A percentile compares a stretch with the other conserved stretches of the same genome.
These are phyloP conservation scores for Thermomucor indicae-seudaticae DNA, from an alignment of 371 early-diverging fungal genomes.

Conservation along the genomic window DNA sequence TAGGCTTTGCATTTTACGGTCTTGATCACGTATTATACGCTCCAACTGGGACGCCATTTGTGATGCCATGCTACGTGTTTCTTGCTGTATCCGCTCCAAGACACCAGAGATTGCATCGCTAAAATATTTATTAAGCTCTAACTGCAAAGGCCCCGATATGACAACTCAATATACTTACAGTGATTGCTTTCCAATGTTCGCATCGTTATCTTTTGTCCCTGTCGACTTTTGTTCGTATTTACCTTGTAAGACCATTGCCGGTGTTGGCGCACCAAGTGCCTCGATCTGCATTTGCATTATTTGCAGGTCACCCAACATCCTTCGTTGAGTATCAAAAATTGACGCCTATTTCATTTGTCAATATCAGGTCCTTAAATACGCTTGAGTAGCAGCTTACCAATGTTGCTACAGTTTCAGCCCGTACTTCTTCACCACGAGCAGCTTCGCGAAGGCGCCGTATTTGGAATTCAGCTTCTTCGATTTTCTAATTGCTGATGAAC, in stretches of 20 bases:
- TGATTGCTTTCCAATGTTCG: neutral
- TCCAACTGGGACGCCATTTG: conserved; percentile 17
- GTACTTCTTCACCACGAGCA: conserved; percentile 22
- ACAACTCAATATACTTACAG: conserved; percentile 11
- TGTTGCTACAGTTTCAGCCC: conserved; percentile 21
- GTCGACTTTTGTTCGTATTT: conserved; percentile 14
- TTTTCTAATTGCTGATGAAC: conserved; percentile 35
- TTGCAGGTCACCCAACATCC: conserved; percentile 65
- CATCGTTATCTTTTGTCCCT: neutral
- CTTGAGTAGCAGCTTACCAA: conserved; percentile 16
- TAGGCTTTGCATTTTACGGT: conserved; percentile 21
- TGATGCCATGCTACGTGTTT: conserved; percentile 5
- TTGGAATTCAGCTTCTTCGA: conserved; percentile 51
- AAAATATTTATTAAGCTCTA: neutral
- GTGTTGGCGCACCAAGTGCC: conserved; percentile 49
- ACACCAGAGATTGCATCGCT: conserved; percentile 5
- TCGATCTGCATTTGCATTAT: conserved; percentile 53
- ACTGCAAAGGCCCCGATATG: neutral
- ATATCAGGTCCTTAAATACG: neutral
- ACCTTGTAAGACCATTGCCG: conserved; percentile 21
- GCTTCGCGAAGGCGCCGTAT: conserved; percentile 32
- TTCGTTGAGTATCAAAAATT: conserved; percentile 61
- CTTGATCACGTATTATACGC: conserved; percentile 21
- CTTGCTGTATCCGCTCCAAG: conserved; percentile 12
- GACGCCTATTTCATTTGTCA: conserved; percentile 18